Conservation (phyloP, 192 early-diverging fungal genomes). For the Allomyces javanicus region DNA sequence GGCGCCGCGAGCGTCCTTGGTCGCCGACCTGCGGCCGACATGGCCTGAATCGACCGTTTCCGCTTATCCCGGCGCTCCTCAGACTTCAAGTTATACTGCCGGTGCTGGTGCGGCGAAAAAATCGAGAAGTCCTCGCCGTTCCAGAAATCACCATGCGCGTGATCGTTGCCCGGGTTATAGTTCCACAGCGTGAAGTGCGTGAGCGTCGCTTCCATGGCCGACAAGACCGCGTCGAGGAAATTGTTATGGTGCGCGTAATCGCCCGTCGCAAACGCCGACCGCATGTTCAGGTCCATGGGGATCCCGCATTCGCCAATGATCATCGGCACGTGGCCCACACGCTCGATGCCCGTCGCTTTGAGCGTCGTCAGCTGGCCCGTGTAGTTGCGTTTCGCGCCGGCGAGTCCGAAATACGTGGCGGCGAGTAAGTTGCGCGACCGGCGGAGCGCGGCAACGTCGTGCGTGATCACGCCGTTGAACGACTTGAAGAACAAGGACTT, state of each 20-base stretch:
- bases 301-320: conserved; percentile 67
- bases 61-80: neutral
- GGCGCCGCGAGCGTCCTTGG: conserved; percentile 9
- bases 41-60: conserved; percentile 2
- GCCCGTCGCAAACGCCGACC: conserved; percentile 43
- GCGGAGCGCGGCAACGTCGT: conserved; percentile 57
- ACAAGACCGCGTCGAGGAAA: conserved; percentile 58
- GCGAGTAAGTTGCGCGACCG: conserved; percentile 44
- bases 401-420: conserved; percentile 58
- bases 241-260: conserved; percentile 50
- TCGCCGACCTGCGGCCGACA: conserved; percentile 8
- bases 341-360: conserved; percentile 26
- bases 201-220: conserved; percentile 47
- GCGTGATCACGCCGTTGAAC: conserved; percentile 52
- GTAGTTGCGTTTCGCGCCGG: conserved; percentile 58
- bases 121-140: conserved; percentile 73
- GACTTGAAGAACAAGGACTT: conserved; percentile 50
- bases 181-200: conserved; percentile 75
- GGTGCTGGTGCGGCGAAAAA: conserved; percentile 19
- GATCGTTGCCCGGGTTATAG: conserved; percentile 63
- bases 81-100: conserved; percentile 1
- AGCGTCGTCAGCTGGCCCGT: conserved; percentile 48
- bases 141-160: conserved; percentile 63
- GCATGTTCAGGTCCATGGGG: conserved; percentile 70
- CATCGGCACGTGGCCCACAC: conserved; percentile 42